Conservation (phyloP, 352 stramenopile genomes). For the Phytophthora pinifolia region DNA sequence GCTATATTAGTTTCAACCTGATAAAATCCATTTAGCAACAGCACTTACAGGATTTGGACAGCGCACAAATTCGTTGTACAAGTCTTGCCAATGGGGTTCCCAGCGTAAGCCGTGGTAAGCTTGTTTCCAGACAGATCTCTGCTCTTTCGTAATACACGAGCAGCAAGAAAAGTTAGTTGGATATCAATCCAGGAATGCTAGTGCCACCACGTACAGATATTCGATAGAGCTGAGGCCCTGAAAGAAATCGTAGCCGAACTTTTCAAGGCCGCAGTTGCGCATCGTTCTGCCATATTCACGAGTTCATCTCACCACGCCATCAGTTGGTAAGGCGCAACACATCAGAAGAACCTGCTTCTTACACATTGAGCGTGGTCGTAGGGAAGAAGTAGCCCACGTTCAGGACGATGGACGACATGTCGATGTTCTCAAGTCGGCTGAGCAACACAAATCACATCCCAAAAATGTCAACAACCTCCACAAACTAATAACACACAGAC, state of each 20-base stretch:
- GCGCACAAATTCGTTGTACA: constrained; percentile 31
- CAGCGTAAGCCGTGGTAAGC: constrained; percentile 34
- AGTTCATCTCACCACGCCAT: not conserved
- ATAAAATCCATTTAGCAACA: not conserved
- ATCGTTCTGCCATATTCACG: constrained; percentile 26
- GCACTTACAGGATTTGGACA: constrained; percentile 34
- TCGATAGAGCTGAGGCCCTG: constrained; percentile 22
- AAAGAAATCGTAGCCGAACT: constrained; percentile 37
- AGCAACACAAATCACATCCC: constrained; percentile 5
- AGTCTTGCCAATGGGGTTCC: constrained; percentile 23
- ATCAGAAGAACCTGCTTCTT: not conserved
- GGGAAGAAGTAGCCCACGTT: constrained; percentile 28
- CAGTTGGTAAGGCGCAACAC: not conserved
- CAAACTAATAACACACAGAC: too few relatives aligned
- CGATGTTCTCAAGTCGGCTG: constrained; percentile 35
- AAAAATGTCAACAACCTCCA: not conserved
- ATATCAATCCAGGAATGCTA: not conserved
- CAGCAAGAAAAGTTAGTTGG: not conserved
- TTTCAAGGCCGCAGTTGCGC: constrained; percentile 40
- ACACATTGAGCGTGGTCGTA: constrained; percentile 29
- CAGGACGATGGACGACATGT: constrained; percentile 27
- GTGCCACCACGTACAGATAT: constrained; percentile 30
- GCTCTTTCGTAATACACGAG: constrained; percentile 1
- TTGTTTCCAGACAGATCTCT: constrained; percentile 47
- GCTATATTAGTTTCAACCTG: not conserved